Evolutionary conservation across 306 rosid genomes (phyloP).

Genomic region (Prosopis cineraria): DNA sequence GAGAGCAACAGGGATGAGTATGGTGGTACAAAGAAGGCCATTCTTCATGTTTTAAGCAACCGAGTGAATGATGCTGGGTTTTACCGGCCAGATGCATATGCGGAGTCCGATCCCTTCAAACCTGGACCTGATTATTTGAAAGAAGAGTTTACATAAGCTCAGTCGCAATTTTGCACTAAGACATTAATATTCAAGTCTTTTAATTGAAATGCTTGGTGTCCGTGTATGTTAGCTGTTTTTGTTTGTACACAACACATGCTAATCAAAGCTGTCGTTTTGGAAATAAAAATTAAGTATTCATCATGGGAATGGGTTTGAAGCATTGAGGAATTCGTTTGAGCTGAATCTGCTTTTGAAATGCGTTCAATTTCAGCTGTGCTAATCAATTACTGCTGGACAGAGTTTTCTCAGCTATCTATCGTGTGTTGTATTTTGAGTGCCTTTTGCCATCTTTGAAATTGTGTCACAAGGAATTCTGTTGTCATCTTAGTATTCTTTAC

Average conservation of each 20-base stretch:
- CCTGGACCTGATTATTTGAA: conserved; percentile 74
- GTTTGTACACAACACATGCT: conserved; percentile 8
- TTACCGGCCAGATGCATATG: conserved; percentile 78
- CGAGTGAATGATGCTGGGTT: conserved; percentile 79
- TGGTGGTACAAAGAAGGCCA: conserved; percentile 87
- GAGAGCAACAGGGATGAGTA: conserved; percentile 80
- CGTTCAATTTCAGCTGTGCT: background rate
- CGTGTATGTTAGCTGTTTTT: background rate
- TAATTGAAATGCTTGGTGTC: background rate
- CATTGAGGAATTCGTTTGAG: background rate
- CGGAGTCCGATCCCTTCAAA: conserved; percentile 72
- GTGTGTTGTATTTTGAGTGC: conserved; percentile 26
- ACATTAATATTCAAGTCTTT: conserved; percentile 9
- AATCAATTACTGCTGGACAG: background rate
- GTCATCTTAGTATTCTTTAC: conserved; percentile 52
- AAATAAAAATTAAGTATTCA: background rate
- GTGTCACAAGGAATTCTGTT: conserved; percentile 76
- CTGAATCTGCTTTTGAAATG: conserved; percentile 18
- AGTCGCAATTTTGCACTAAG: conserved; percentile 12
- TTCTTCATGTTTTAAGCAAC: conserved; percentile 85
- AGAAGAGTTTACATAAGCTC: conserved; percentile 52
- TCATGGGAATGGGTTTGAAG: background rate
- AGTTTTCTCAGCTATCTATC: background rate
- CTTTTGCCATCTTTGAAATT: conserved; percentile 58
- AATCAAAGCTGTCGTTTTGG: background rate